Conservation (phyloP, 78 protist species). For the Parvularia atlantis region DNA sequence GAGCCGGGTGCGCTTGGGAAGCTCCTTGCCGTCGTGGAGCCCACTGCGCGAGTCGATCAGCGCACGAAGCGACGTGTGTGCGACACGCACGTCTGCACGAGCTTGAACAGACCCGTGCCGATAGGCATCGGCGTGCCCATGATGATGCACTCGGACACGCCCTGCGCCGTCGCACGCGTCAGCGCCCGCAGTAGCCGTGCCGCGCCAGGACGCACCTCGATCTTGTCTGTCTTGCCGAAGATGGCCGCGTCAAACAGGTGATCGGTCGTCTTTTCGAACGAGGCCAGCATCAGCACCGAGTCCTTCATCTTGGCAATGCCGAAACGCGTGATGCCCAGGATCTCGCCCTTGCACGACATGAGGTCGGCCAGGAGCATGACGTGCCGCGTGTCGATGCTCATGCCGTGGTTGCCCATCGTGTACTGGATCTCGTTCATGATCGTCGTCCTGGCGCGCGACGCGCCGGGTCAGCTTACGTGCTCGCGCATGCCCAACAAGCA, state of each 20-base stretch:
- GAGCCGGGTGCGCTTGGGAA: too few species aligned
- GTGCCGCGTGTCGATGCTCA: constrained; percentile 87
- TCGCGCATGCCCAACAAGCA: not conserved
- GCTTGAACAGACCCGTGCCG: constrained; percentile 90
- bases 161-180: too few species aligned
- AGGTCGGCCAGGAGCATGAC: constrained; percentile 89
- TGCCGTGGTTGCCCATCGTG: constrained; percentile 83
- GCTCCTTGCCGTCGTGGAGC: too few species aligned
- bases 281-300: constrained; percentile 90
- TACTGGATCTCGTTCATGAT: constrained; percentile 83
- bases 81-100: too few species aligned
- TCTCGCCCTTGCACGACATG: constrained; percentile 90
- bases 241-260: constrained; percentile 93
- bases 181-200: too few species aligned
- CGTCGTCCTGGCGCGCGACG: not conserved
- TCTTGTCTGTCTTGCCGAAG: not conserved
- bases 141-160: constrained; percentile 96
- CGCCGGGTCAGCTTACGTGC: not conserved
- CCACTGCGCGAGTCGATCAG: too few species aligned
- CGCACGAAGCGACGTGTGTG: too few species aligned
- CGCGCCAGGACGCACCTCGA: too few species aligned
- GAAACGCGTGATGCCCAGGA: constrained; percentile 95
- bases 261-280: constrained; percentile 93
- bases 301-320: constrained; percentile 94
- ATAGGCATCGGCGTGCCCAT: constrained; percentile 89